Evolutionary conservation across 352 stramenopile genomes (phyloP), one percentile per base, ranked within the genome.

Genomic region (Hyaloperonospora arabidopsidis): DNA sequence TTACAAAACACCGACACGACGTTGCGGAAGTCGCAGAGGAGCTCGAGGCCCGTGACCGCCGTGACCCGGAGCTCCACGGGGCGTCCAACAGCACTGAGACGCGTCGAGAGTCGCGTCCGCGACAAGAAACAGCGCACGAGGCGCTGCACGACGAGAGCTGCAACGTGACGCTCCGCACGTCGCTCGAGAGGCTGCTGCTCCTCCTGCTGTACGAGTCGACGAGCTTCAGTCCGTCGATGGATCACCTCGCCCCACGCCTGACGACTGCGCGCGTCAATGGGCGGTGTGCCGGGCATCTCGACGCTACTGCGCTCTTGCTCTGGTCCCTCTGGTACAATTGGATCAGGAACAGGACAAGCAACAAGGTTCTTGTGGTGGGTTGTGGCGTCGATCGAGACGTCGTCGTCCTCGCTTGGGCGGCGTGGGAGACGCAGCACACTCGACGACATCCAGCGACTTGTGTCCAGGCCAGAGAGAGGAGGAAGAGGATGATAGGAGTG

Each of bases 1-100:
- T 85, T 88, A 67, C 76, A 92, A 48, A 78, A 86, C 8, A 89
- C 49, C 6, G 74, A 76, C 18, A 62, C 48, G 1, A 92, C 65
- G 64, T 88, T 80, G 39, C 77, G 73, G 39, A 72, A 92, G 56
- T 92, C 81, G 60, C 77, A 89, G 14, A 91, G 71, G 72, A 91
- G 72, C 58, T 87, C 67, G 2, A 89, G 54, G 7, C 77, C 74
- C 13, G 52, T 57, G 18, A 85, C 69, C 10, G 50, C 49, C 40
- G 57, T 63, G 49, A 91, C 54, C 7, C 65, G 65, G 11, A 91
- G 62, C 64, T 89, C 74, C 15, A 83, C 80, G 0, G 80, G 80
- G 0, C 78, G 72, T 0, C 80, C 78, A 0, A 83, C 63, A 1
- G 78, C 74, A 41, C 78, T 89, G n/a, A 74, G 62, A 0, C 65